Base-by-base conservation (phyloP, 2,329 filamentous ascomycete species). In the Davidsoniella eucalypti region DNA sequence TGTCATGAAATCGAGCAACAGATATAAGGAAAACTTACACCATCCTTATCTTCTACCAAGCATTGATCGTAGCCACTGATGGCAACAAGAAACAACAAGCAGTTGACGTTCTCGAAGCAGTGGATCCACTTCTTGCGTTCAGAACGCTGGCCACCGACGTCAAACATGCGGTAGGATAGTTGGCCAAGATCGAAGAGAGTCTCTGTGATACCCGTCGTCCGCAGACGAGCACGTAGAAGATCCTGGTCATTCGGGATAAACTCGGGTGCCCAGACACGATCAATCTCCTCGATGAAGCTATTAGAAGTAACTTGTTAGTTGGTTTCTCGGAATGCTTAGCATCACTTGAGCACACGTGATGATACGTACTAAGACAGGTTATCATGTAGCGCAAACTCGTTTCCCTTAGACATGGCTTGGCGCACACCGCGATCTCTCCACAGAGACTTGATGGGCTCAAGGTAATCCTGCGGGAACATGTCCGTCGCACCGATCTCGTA, bases 91-190 rank as follows among this genome's bases (percentile, higher is more conserved):
- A 96, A 96, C 39, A 96, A 71, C 49, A 96, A 72, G 57, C 86
- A 88, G 61, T 92, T 94, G 61, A 95, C 88, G 60, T 95, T 94
- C 71, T 95, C 88, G 67, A 95, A 95, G 71, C 88, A 94, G 71
- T 95, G 88, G 59, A 95, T 95, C 88, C 88, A 95, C 78, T 95
- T 95, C 83, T 95, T 95, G 64, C 88, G 82, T 69, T 95, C 88
- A 5, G 87, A 94, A 64, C 88, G 79, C 68, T 94, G 88, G 57
- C 88, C 90, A 75, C 88, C 88, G 43, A 95, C 88, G 61, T 95
- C 88, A 68, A 94, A 94, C 88, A 95, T 94, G 58, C 87, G 80
- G 71, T 94, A 95, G 56, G 87, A 94, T 59, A 95, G 75, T 60
- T 90, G 82, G 54, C 87, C 87, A 12, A 94, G 75, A 63, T 94